phyloP scores from a whole-genome alignment of 78 protist species.

The Dictyostelium brefeldianum region DNA sequence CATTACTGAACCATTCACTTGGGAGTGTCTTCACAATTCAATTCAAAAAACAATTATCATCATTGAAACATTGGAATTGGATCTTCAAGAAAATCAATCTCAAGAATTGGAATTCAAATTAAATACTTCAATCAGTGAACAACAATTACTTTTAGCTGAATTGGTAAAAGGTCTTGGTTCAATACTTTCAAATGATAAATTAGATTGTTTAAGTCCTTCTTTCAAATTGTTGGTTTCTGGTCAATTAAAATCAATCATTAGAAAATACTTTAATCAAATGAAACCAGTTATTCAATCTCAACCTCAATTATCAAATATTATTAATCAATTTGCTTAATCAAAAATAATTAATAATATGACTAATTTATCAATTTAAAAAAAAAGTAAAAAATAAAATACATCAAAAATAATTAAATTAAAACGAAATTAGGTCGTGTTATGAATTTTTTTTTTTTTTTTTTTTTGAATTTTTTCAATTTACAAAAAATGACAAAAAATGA shows the following conservation, averaged over 20 bases:
- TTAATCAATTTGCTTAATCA: conserved; percentile 48
- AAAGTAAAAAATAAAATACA: neutral
- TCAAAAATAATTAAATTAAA: neutral
- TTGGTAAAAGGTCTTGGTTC: conserved; percentile 15
- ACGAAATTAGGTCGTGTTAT: too few relatives aligned
- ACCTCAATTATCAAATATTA: conserved; percentile 18
- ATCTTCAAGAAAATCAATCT: conserved; percentile 12
- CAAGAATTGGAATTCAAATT: conserved; percentile 40
- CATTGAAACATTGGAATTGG: conserved; percentile 39
- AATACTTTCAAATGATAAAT: conserved; percentile 1
- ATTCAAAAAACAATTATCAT: conserved; percentile 64
- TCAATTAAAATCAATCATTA: conserved; percentile 45
- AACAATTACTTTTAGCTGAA: conserved; percentile 39
- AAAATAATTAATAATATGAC: neutral
- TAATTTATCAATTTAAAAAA: neutral
- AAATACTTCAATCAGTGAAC: conserved; percentile 28
- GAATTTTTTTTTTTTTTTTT: too few relatives aligned
- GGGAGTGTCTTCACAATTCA: conserved; percentile 63
- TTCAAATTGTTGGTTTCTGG: conserved; percentile 39
- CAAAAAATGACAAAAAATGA: too few relatives aligned
- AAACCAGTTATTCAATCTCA: conserved; percentile 42
- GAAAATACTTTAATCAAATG: conserved; percentile 57
- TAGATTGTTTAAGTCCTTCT: neutral
- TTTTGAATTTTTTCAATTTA: too few relatives aligned
- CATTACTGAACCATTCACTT: conserved; percentile 35